phyloP scores from a whole-genome alignment of 2,329 filamentous ascomycete species.

The Macrophomina tecta region DNA sequence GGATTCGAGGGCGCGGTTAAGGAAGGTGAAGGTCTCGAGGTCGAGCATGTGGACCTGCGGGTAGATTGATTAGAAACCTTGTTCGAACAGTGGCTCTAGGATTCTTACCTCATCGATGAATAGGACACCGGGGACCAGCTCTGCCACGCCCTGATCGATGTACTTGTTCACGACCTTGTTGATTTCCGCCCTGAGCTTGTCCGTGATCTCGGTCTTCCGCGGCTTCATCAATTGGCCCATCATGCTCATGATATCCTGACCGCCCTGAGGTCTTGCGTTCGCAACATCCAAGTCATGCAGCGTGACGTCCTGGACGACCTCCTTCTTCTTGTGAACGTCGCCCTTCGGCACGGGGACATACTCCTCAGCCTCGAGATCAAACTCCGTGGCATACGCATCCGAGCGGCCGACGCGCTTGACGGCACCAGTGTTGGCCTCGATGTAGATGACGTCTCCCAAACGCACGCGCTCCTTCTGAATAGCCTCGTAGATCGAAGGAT shows the following conservation, averaged over 20 bases:
- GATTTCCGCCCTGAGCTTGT: conserved; percentile 94
- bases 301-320: conserved; percentile 98
- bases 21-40: conserved; percentile 98
- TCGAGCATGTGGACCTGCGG: conserved; percentile 96
- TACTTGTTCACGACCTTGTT: conserved; percentile 99
- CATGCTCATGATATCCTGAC: conserved; percentile 99
- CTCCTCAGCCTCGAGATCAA: conserved; percentile 97
- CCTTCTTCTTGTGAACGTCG: conserved; percentile 99
- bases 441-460: conserved; percentile 97
- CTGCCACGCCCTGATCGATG: conserved; percentile 96
- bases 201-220: conserved; percentile 98
- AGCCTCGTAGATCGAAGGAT: conserved; percentile 98
- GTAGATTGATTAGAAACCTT: conserved; percentile 22
- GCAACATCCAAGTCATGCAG: conserved; percentile 96
- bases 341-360: conserved; percentile 99
- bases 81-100: conserved; percentile 28
- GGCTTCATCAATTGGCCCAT: conserved; percentile 99
- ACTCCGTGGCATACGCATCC: conserved; percentile 97
- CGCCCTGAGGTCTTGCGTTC: conserved; percentile 92
- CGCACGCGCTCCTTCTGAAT: conserved; percentile 98
- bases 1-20: conserved; percentile 96
- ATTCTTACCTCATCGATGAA: conserved; percentile 92
- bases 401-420: conserved; percentile 96
- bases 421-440: conserved; percentile 97
- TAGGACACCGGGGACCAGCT: conserved; percentile 95